These are phyloP conservation scores for Collybia nuda DNA, from an alignment of 768 basidiomycete species.

Conservation along the genomic window DNA sequence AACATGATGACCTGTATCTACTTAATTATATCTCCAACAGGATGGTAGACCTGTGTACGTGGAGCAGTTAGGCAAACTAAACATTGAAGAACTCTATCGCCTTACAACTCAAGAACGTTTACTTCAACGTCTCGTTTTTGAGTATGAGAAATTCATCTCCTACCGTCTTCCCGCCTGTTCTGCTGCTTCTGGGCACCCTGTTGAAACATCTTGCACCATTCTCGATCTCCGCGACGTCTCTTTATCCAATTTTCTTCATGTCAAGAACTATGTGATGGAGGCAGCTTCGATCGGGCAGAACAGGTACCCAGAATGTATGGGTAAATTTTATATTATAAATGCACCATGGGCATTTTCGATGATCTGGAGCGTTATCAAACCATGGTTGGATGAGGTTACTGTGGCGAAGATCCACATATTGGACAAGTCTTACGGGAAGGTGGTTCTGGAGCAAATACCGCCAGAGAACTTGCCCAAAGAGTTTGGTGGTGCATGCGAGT, in stretches of 20 bases:
- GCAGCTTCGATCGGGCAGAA: constrained; percentile 84
- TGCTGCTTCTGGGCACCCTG: constrained; percentile 70
- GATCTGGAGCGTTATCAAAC: constrained; percentile 88
- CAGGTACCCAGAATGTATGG: constrained; percentile 93
- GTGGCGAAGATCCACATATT: constrained; percentile 93
- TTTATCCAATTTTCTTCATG: constrained; percentile 80
- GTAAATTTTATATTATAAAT: constrained; percentile 99
- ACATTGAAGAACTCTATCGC: constrained; percentile 79
- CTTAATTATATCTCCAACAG: constrained; percentile 33
- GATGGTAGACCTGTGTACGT: constrained; percentile 96
- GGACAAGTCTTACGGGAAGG: constrained; percentile 70
- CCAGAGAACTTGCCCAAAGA: constrained; percentile 81
- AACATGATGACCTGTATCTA: background rate
- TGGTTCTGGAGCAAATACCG: constrained; percentile 80
- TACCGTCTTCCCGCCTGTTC: constrained; percentile 84
- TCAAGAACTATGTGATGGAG: constrained; percentile 86
- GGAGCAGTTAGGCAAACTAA: constrained; percentile 87
- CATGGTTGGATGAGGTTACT: constrained; percentile 94
- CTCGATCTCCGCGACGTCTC: constrained; percentile 79
- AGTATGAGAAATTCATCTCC: constrained; percentile 88
- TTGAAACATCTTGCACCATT: constrained; percentile 98
- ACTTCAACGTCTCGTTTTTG: constrained; percentile 83
- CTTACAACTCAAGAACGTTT: constrained; percentile 86
- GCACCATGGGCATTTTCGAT: constrained; percentile 90
- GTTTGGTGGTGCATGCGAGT: constrained; percentile 82